These are phyloP conservation scores for Gaillardinia entomophila DNA, from an alignment of 805 yeast species.

Conservation along the genomic window DNA sequence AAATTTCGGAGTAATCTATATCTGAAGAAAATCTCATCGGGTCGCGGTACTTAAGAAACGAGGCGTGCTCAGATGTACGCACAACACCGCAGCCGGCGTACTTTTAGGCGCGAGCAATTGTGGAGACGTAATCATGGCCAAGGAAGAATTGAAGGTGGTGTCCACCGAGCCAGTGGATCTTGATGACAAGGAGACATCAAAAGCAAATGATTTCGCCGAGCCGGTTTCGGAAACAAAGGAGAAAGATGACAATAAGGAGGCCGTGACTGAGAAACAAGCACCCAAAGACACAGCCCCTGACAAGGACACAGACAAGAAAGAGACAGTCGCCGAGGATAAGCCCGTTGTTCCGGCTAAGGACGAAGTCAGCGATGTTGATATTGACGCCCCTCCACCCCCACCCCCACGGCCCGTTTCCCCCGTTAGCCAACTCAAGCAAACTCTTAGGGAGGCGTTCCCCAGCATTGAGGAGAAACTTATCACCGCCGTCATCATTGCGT, in stretches of 20 bases:
- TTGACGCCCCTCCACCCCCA: conserved; percentile 25
- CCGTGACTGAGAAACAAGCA: too few relatives aligned
- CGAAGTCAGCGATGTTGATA: conserved; percentile 1
- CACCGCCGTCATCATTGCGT: conserved; percentile 79
- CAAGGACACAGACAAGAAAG: conserved; percentile 1
- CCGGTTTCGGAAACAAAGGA: conserved; percentile 2
- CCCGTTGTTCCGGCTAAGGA: conserved; percentile 1
- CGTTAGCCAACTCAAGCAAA: conserved; percentile 44
- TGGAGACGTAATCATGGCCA: neutral
- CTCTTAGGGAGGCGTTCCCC: conserved; percentile 85
- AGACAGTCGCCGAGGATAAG: conserved; percentile 1
- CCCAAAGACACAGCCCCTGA: conserved; percentile 1
- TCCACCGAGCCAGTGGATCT: conserved; percentile 29
- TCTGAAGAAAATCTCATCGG: conserved; percentile 16
- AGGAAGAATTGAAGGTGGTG: conserved; percentile 23
- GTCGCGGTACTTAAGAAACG: neutral
- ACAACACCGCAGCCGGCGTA: neutral
- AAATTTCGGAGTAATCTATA: conserved; percentile 27
- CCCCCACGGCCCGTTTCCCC: conserved; percentile 62
- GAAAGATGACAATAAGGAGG: too few relatives aligned
- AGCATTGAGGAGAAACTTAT: conserved; percentile 61
- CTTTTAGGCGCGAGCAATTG: neutral
- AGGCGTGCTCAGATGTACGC: neutral
- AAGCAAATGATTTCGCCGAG: conserved; percentile 1
- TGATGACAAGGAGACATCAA: conserved; percentile 10